A percentile compares a stretch with the other conserved stretches of the same genome.
phyloP scores from a whole-genome alignment of 352 stramenopile genomes.

The Peronosclerospora sorghi region DNA sequence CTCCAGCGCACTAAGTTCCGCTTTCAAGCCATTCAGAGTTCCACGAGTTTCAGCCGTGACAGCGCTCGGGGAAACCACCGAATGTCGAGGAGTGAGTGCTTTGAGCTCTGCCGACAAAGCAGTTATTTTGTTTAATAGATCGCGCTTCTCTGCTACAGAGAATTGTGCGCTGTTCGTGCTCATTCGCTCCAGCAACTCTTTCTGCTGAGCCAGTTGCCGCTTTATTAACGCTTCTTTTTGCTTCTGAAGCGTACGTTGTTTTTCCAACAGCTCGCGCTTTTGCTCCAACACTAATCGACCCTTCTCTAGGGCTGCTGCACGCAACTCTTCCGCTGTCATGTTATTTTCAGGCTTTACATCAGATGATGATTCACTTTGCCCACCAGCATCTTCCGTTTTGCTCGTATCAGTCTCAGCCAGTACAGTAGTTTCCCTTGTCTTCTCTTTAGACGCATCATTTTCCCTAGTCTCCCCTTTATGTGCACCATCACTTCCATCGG shows the following conservation, averaged over 20 bases:
- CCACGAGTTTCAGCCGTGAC: constrained; percentile 8
- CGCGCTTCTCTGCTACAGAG: constrained; percentile 56
- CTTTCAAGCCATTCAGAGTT: constrained; percentile 44
- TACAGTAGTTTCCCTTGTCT: no score
- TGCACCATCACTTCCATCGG: constrained; percentile 25
- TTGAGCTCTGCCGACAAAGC: constrained; percentile 59
- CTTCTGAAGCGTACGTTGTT: constrained; percentile 73
- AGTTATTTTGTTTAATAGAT: constrained; percentile 80
- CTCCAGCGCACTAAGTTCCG: constrained; percentile 54
- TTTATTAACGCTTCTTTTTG: constrained; percentile 78
- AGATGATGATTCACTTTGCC: constrained; percentile 8
- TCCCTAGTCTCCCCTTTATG: constrained; percentile 21
- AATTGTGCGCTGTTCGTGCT: constrained; percentile 64
- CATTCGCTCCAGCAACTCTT: constrained; percentile 73
- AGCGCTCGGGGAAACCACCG: constrained; percentile 12
- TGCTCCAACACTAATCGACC: constrained; percentile 73
- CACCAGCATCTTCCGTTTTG: constrained; percentile 8
- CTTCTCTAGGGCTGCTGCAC: constrained; percentile 62
- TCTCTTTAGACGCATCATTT: constrained; percentile 4
- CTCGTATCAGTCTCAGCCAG: neutral
- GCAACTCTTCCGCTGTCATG: constrained; percentile 68
- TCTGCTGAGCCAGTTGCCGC: constrained; percentile 71
- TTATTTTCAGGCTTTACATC: constrained; percentile 27
- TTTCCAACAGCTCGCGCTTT: constrained; percentile 80
- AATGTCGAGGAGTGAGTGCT: constrained; percentile 30